phyloP scores from a whole-genome alignment of 768 basidiomycete genomes.

The Mycena kentingensis region DNA sequence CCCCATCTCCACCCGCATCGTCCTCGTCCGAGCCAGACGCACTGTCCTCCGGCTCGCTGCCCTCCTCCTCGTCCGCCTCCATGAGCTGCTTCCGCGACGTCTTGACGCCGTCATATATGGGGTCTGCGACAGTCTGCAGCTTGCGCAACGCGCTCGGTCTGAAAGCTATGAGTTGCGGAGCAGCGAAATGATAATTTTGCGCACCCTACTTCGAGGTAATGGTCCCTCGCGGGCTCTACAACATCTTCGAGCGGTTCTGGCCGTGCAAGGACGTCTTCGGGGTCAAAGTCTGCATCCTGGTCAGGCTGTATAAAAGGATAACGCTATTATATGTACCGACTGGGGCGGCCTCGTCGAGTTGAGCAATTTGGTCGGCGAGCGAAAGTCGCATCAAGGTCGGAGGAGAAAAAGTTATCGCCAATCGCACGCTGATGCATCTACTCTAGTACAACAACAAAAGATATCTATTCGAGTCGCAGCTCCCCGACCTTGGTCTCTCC shows the following conservation, averaged over 20 bases:
- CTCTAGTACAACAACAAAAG: background rate
- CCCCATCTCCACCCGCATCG: slow-evolving; percentile 27
- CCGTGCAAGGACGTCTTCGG: slow-evolving; percentile 66
- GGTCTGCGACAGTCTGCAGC: slow-evolving; percentile 63
- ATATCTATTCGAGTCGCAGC: slow-evolving; percentile 14
- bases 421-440: background rate
- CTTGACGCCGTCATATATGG: slow-evolving; percentile 76
- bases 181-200: slow-evolving; percentile 23
- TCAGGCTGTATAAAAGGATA: slow-evolving; percentile 7
- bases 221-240: slow-evolving; percentile 52
- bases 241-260: slow-evolving; percentile 45
- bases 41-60: slow-evolving; percentile 30
- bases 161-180: slow-evolving; percentile 4
- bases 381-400: slow-evolving; percentile 43
- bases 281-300: slow-evolving; percentile 61
- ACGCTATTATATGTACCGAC: slow-evolving; percentile 48
- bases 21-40: slow-evolving; percentile 28
- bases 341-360: slow-evolving; percentile 72
- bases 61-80: slow-evolving; percentile 38
- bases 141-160: slow-evolving; percentile 75
- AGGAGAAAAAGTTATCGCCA: slow-evolving; percentile 1
- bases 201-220: slow-evolving; percentile 87
- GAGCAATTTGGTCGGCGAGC: slow-evolving; percentile 78
- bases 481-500: slow-evolving; percentile 18
- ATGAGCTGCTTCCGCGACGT: slow-evolving; percentile 61